Percentiles rank a stretch among this genome's conserved stretches.
Evolutionary conservation across 2,329 filamentous ascomycete species (phyloP).

Genomic region (Verticillium tricorpus): DNA sequence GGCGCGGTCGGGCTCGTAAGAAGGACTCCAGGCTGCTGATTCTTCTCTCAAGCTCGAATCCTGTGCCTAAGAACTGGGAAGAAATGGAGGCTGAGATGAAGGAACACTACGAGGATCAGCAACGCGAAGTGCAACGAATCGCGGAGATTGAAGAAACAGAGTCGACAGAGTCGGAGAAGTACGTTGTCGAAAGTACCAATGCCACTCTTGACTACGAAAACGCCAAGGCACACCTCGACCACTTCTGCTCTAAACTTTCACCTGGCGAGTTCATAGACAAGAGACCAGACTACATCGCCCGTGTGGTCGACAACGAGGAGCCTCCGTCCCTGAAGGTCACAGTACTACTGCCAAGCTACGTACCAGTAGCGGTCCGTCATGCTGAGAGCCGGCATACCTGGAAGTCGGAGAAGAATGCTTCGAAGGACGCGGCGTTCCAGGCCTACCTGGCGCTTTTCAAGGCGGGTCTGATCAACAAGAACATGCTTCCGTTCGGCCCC

Average conservation of each 20-base stretch:
- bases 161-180: conserved; percentile 18
- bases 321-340: conserved; percentile 43
- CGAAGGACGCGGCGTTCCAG: conserved; percentile 77
- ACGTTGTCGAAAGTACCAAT: conserved; percentile 39
- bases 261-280: conserved; percentile 56
- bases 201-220: conserved; percentile 69
- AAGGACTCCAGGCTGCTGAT: conserved; percentile 45
- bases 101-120: conserved; percentile 60
- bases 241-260: conserved; percentile 69
- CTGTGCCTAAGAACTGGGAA: conserved; percentile 49
- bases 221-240: conserved; percentile 70
- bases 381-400: conserved; percentile 52
- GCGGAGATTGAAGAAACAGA: conserved; percentile 41
- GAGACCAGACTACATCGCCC: conserved; percentile 63
- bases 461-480: conserved; percentile 69
- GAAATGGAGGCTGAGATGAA: conserved; percentile 71
- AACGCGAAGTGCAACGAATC: conserved; percentile 42
- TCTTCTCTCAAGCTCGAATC: conserved; percentile 26
- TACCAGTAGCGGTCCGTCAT: conserved; percentile 58
- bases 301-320: conserved; percentile 25
- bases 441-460: conserved; percentile 68
- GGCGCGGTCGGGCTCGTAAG: conserved; percentile 49
- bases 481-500: conserved; percentile 63
- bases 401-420: conserved; percentile 67
- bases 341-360: conserved; percentile 65